Evolutionary conservation across 495 filamentous ascomycete genomes (phyloP), one percentile per base, ranked within the genome.

Genomic region (Penicillium dipodomyicola): DNA sequence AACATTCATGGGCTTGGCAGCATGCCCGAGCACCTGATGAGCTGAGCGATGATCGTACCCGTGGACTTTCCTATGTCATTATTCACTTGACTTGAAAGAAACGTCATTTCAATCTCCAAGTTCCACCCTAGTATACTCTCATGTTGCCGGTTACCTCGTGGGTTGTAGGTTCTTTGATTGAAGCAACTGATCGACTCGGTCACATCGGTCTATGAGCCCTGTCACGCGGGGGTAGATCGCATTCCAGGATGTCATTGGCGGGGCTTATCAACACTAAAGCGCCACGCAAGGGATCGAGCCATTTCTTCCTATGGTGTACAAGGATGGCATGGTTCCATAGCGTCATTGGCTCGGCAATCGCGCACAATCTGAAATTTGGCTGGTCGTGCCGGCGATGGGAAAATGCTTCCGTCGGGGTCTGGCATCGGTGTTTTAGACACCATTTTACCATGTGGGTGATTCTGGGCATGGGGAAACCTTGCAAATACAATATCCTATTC

Each of bases 341-440:
- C 6, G 30, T 11, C 3, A 33, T 33, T n/a, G 32, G 23, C 23
- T 43, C 50, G 39, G 50, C 17, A 43, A 52, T 52, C 39, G 50
- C 50, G 50, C 50, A 43, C 17, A 43, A 32, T 1, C 12, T 43
- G 39, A 23, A 32, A 22, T 41, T 20, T 33, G 10, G 20, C 14
- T n/a, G 4, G 14, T 52, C 9, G 9, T 43, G 19, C 32, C 22
- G n/a, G 2, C 23, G 30, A 5, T 33, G n/a, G 17, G 39, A 42
- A 42, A 52, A 29, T 27, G 15, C 9, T 41, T 30, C 35, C 23
- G 8, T 29, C 3, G 15, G 19, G 14, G 23, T 19, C 8, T 46
- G 25, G 8, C 23, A 47, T n/a, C 15, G 25, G 15, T 47, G 43
- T 15, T 3, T 47, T 19, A 8, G 27, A 9, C n/a, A 29, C n/a